Evolutionary conservation across 306 rosid genomes (phyloP).

Genomic region (Alnus glutinosa): DNA sequence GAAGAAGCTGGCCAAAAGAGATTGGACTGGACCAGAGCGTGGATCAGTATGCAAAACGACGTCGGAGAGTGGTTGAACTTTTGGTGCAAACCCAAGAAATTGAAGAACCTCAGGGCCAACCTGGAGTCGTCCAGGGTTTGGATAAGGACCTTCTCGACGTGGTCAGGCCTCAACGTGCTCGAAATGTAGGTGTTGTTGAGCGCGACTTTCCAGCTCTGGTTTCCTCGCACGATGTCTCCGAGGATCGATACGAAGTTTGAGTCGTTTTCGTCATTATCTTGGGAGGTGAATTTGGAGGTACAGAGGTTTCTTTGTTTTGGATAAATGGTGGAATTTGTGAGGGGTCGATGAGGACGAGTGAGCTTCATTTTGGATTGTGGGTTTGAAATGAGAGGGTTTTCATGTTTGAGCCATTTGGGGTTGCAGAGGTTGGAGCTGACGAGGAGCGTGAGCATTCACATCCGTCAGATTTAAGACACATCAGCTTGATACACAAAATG

Average conservation of each 20-base stretch:
- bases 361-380: constrained; percentile 44
- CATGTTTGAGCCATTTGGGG: constrained; percentile 5
- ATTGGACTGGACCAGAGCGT: constrained; percentile 52
- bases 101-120: constrained; percentile 88
- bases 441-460: neutral
- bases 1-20: constrained; percentile 85
- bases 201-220: constrained; percentile 70
- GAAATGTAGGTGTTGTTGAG: constrained; percentile 56
- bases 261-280: constrained; percentile 50
- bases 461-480: too few species aligned
- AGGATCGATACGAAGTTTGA: constrained; percentile 49
- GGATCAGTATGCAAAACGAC: constrained; percentile 77
- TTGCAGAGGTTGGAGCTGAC: neutral
- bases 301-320: constrained; percentile 26
- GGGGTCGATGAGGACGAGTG: constrained; percentile 24
- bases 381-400: neutral
- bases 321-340: constrained; percentile 21
- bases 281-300: constrained; percentile 21
- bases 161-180: constrained; percentile 51
- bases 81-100: constrained; percentile 78
- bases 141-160: constrained; percentile 66
- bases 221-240: constrained; percentile 65
- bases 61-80: constrained; percentile 69
- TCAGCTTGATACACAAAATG: too few species aligned
- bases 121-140: constrained; percentile 56